Base-by-base conservation (phyloP, 2,329 filamentous ascomycete genomes). In the Biscogniauxia sp. region DNA sequence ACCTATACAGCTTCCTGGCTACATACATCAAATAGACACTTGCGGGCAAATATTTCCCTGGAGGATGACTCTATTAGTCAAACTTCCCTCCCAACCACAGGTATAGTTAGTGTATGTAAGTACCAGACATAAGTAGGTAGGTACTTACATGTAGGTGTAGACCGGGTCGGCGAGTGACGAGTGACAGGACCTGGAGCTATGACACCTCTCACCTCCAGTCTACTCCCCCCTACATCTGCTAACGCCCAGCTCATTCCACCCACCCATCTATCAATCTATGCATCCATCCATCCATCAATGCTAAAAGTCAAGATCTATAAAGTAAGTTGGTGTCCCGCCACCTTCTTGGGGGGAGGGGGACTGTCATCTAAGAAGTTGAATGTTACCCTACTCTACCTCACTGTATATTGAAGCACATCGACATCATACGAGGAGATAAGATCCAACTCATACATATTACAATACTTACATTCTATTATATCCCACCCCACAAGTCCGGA, bases 1-100 rank as follows among this genome's bases (percentile, higher is more conserved):
- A n/a, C 19, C 55, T 58, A 45, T 62, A 32, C 51, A 54, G 41
- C 62, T 58, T 55, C 23, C 51, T 55, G 41, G 37, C 45, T 15
- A 56, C 23, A 23, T 23, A 23, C 23, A n/a, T n/a, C n/a, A n/a
- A n/a, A n/a, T n/a, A n/a, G n/a, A 23, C 23, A 5, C 23, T 2
- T 23, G 23, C 60, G 50, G 17, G 54, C 56, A 37, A 32, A 51
- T 15, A 23, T 51, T 54, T 59, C 57, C 32, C 51, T 55, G 26
- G 19, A 58, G 52, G 61, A 66, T 70, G 68, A 69, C 68, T 70
- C 68, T 68, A 60, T 51, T 51, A 37, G 51, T 57, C 53, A 49
- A 51, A 49, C 52, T 23, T 23, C 5, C 23, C 23, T 23, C 5
- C 23, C 23, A 23, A 5, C 23, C 23, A 23, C 5, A 23, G 23